Conservation (phyloP, 1,284 basidiomycete species). For the Malassezia pachydermatis region DNA sequence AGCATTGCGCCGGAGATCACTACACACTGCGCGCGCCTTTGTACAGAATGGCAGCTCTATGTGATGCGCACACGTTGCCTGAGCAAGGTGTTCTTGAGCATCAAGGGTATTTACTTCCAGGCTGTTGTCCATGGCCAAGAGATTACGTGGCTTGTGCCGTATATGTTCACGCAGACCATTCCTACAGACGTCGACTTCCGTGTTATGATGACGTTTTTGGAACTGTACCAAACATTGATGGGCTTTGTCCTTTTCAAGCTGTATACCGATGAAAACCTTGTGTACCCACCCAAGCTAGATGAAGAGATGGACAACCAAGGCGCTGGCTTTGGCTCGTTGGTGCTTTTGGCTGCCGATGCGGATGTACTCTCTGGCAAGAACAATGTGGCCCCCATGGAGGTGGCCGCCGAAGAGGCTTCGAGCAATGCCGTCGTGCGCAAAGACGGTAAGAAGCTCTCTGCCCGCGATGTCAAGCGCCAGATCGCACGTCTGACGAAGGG, state of each 20-base stretch:
- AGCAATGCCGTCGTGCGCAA: slow-evolving; percentile 24
- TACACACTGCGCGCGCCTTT: slow-evolving; percentile 75
- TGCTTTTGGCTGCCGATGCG: slow-evolving; percentile 56
- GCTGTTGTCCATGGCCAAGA: slow-evolving; percentile 85
- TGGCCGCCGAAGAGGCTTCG: slow-evolving; percentile 18
- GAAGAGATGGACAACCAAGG: slow-evolving; percentile 71
- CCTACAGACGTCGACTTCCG: slow-evolving; percentile 92
- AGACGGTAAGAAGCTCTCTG: slow-evolving; percentile 50
- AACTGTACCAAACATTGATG: slow-evolving; percentile 91
- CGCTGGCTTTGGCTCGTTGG: slow-evolving; percentile 74
- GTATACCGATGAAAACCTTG: slow-evolving; percentile 82
- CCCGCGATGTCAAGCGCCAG: slow-evolving; percentile 51
- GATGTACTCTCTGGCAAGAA: slow-evolving; percentile 34
- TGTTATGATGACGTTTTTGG: slow-evolving; percentile 95
- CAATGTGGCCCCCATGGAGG: slow-evolving; percentile 1
- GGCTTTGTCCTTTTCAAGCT: slow-evolving; percentile 96
- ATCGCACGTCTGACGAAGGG: slow-evolving; percentile 48
- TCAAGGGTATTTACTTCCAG: slow-evolving; percentile 98
- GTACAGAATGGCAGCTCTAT: slow-evolving; percentile 63
- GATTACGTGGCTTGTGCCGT: slow-evolving; percentile 93
- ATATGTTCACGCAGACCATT: slow-evolving; percentile 91
- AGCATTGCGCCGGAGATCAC: slow-evolving; percentile 74
- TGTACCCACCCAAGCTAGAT: slow-evolving; percentile 90
- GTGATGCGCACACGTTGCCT: slow-evolving; percentile 78
- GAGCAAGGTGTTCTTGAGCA: slow-evolving; percentile 86